A percentile compares a stretch with the other conserved stretches of the same genome.
Conservation (phyloP, 352 stramenopile genomes). For the Pythium coloratum region DNA sequence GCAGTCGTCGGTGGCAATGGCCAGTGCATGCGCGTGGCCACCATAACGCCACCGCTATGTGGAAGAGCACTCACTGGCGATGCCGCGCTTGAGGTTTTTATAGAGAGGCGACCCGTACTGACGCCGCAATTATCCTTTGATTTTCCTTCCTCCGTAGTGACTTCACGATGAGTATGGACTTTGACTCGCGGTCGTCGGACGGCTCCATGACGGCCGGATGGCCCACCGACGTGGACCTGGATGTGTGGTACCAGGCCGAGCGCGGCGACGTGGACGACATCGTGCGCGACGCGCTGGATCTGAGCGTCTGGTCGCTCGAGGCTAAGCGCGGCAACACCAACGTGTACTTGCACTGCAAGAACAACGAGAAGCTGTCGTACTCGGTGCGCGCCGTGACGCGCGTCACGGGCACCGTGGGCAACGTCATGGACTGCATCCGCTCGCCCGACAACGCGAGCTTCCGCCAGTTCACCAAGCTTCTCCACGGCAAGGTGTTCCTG, state of each 20-base stretch:
- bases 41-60: neutral
- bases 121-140: neutral
- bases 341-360: slow-evolving; percentile 83
- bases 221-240: slow-evolving; percentile 75
- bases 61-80: neutral
- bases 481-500: slow-evolving; percentile 74
- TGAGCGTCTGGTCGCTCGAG: slow-evolving; percentile 79
- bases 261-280: slow-evolving; percentile 70
- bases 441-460: slow-evolving; percentile 58
- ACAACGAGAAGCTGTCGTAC: slow-evolving; percentile 77
- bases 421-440: slow-evolving; percentile 80
- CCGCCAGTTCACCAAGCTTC: slow-evolving; percentile 66
- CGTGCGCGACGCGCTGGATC: slow-evolving; percentile 59
- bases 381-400: slow-evolving; percentile 71
- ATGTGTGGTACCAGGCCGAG: slow-evolving; percentile 74
- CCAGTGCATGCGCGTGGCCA: neutral
- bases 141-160: neutral
- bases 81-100: neutral
- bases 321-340: slow-evolving; percentile 57
- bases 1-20: neutral
- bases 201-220: slow-evolving; percentile 33
- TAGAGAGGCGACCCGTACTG: neutral
- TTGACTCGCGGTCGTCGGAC: slow-evolving; percentile 19
- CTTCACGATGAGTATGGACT: slow-evolving; percentile 26
- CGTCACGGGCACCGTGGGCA: slow-evolving; percentile 61